These are phyloP conservation scores for Fonsecaea erecta DNA, from an alignment of 2,329 filamentous ascomycete genomes.

Conservation along the genomic window DNA sequence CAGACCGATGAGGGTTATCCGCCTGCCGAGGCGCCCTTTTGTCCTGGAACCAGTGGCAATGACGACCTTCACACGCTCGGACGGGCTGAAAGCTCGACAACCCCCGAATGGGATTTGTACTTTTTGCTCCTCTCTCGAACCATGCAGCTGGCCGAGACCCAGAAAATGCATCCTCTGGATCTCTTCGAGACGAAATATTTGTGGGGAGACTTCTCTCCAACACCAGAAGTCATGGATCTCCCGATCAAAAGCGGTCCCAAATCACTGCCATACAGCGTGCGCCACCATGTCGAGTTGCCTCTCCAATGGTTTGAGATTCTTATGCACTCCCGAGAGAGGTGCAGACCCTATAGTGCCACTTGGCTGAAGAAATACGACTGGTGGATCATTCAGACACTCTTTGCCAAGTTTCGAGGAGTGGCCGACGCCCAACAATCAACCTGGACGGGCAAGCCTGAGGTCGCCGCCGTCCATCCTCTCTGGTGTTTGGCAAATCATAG, in stretches of 20 bases:
- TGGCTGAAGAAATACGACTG: constrained; percentile 50
- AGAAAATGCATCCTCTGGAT: constrained; percentile 62
- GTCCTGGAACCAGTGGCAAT: constrained; percentile 59
- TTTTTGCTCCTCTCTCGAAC: constrained; percentile 63
- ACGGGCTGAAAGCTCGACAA: constrained; percentile 61
- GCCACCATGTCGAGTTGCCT: constrained; percentile 62
- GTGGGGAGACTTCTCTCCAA: constrained; percentile 63
- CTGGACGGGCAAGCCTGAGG: constrained; percentile 80
- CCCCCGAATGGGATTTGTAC: constrained; percentile 65
- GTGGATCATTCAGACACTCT: constrained; percentile 83
- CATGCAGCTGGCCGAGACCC: constrained; percentile 65
- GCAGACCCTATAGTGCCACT: constrained; percentile 59
- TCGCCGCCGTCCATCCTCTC: constrained; percentile 89
- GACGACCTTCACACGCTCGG: constrained; percentile 61
- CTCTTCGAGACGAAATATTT: constrained; percentile 66
- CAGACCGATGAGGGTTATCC: constrained; percentile 35
- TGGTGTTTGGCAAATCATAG: constrained; percentile 98
- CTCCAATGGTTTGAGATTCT: constrained; percentile 64
- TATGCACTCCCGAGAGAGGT: constrained; percentile 40
- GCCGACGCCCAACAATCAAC: constrained; percentile 81
- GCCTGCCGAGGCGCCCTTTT: constrained; percentile 32
- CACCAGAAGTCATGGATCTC: constrained; percentile 38
- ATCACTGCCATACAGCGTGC: constrained; percentile 65
- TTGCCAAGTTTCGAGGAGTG: constrained; percentile 89
- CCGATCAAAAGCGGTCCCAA: constrained; percentile 24